Percentiles rank a stretch among this genome's conserved stretches.
Conservation (phyloP, 352 stramenopile species). For the Halophytophthora polymorphica region DNA sequence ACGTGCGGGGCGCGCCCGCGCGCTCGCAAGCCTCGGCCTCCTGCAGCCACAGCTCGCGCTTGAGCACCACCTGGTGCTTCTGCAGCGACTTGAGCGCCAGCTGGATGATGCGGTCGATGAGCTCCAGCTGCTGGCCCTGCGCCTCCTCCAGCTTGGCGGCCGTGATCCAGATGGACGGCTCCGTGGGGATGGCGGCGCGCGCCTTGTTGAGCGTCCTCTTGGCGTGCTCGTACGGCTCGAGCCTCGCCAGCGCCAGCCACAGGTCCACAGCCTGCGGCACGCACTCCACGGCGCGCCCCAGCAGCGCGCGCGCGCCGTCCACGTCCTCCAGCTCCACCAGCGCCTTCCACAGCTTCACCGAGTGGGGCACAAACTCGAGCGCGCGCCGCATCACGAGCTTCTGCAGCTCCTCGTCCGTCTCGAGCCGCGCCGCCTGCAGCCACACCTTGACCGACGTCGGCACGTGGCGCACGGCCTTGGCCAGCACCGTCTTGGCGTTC, state of each 20-base stretch:
- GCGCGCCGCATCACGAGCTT: conserved; percentile 89
- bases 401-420: conserved; percentile 85
- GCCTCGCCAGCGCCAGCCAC: conserved; percentile 96
- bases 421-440: conserved; percentile 94
- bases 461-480: conserved; percentile 92
- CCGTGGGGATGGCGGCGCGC: conserved; percentile 92
- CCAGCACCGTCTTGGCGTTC: conserved; percentile 97
- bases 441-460: conserved; percentile 95
- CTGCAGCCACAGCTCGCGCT: conserved; percentile 95
- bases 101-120: conserved; percentile 84
- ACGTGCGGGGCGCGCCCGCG: conserved; percentile 90
- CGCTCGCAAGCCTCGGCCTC: conserved; percentile 94
- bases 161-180: conserved; percentile 98
- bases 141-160: conserved; percentile 98
- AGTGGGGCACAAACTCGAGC: conserved; percentile 96
- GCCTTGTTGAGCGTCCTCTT: conserved; percentile 97
- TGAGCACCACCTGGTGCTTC: conserved; percentile 90
- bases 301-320: conserved; percentile 94
- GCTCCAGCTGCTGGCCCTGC: conserved; percentile 87
- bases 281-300: conserved; percentile 97
- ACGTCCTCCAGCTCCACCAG: conserved; percentile 98
- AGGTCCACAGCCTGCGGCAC: conserved; percentile 97
- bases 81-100: conserved; percentile 86
- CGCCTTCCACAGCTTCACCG: conserved; percentile 98
- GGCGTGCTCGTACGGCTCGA: conserved; percentile 98